Conservation (phyloP, 768 basidiomycete species). For the Lyophyllum decastes region DNA sequence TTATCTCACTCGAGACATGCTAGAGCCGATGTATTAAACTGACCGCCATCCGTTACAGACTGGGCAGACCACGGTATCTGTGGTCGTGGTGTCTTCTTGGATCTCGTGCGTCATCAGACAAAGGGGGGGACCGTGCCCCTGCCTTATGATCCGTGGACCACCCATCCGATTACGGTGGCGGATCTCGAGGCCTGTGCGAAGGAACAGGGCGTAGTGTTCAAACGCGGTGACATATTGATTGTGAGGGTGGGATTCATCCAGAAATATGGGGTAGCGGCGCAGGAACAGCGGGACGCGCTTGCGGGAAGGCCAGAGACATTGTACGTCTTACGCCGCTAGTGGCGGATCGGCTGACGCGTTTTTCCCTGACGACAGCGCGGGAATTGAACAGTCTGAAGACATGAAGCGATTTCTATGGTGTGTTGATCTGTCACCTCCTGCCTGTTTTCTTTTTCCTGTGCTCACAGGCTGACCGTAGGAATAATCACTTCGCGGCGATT, state of each 20-base stretch:
- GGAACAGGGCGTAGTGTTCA: conserved; percentile 57
- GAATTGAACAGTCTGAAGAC: conserved; percentile 67
- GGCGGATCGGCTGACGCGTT: neutral
- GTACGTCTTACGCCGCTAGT: conserved; percentile 33
- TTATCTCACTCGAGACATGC: neutral
- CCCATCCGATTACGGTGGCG: conserved; percentile 49
- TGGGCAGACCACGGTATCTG: conserved; percentile 74
- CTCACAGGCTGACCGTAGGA: conserved; percentile 39
- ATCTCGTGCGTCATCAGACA: conserved; percentile 57
- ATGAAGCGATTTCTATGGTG: conserved; percentile 78
- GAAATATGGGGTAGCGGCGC: conserved; percentile 46
- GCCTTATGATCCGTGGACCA: conserved; percentile 67
- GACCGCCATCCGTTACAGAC: conserved; percentile 36
- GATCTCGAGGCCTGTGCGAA: conserved; percentile 62
- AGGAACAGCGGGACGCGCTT: conserved; percentile 46
- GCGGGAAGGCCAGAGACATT: conserved; percentile 47
- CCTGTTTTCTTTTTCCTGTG: neutral
- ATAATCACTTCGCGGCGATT: conserved; percentile 72
- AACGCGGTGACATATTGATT: conserved; percentile 61
- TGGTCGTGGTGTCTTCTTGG: conserved; percentile 67
- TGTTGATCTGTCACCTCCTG: conserved; percentile 9
- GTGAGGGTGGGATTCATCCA: conserved; percentile 64
- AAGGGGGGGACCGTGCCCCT: conserved; percentile 33
- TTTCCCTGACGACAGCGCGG: conserved; percentile 43
- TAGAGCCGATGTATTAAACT: conserved; percentile 4